A percentile compares a stretch with the other conserved stretches of the same genome.
phyloP scores from a whole-genome alignment of 169 alveolate species.

The Plasmodium inui region DNA sequence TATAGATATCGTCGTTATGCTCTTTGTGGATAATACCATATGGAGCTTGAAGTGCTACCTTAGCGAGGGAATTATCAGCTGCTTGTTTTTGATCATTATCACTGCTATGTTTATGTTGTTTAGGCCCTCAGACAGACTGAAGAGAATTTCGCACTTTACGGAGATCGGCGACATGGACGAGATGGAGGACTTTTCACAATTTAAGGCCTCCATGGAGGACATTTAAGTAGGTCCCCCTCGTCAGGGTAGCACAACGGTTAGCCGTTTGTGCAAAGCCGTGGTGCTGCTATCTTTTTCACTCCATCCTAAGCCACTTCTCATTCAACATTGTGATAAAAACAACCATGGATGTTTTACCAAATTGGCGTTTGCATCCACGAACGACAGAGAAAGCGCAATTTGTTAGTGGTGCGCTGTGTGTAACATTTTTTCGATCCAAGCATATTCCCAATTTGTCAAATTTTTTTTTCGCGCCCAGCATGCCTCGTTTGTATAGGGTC shows the following conservation, averaged over 20 bases:
- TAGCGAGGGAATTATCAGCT: conserved; percentile 68
- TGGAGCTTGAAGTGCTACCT: conserved; percentile 69
- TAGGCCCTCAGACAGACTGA: conserved; percentile 71
- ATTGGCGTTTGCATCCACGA: neutral
- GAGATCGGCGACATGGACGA: conserved; percentile 77
- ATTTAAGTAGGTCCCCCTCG: neutral
- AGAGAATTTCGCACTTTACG: conserved; percentile 74
- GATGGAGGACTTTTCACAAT: conserved; percentile 71
- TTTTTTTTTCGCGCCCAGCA: neutral
- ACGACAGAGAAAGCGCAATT: neutral
- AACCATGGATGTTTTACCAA: neutral
- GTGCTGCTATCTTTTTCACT: neutral
- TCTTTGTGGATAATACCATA: conserved; percentile 22
- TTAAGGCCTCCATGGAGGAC: conserved; percentile 43
- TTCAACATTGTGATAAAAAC: neutral
- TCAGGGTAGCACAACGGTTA: neutral
- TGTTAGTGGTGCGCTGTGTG: neutral
- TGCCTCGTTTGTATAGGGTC: neutral
- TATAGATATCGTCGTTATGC: conserved; percentile 49
- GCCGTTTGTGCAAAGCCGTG: neutral
- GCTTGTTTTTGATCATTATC: conserved; percentile 42
- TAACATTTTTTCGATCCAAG: neutral
- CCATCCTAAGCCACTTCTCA: neutral
- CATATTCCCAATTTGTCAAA: neutral
- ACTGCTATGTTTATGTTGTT: conserved; percentile 68